Conservation (phyloP, 352 stramenopile genomes). For the Phytophthora pini region DNA sequence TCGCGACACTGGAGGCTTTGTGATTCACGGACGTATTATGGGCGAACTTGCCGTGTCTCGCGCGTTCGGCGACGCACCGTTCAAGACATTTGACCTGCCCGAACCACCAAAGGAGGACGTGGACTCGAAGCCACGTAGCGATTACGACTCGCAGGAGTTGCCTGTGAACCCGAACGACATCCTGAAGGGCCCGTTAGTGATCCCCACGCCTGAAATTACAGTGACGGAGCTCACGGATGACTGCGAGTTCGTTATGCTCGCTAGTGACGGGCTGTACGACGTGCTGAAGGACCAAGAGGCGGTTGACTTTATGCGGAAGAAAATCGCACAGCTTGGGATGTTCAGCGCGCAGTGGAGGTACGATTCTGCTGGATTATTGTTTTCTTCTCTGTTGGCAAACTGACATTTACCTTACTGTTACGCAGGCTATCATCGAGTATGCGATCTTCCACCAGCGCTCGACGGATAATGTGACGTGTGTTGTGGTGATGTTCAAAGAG, state of each 20-base stretch:
- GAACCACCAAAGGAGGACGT: constrained; percentile 48
- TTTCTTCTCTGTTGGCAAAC: constrained; percentile 2
- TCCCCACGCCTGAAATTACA: constrained; percentile 80
- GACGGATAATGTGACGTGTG: constrained; percentile 86
- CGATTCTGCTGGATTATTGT: constrained; percentile 11
- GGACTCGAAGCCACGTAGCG: constrained; percentile 62
- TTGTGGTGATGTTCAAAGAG: constrained; percentile 87
- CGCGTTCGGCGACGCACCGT: constrained; percentile 93
- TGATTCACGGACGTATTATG: constrained; percentile 95
- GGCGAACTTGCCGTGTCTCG: constrained; percentile 83
- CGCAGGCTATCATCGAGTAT: constrained; percentile 75
- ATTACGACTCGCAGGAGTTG: constrained; percentile 81
- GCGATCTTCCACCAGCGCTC: constrained; percentile 87
- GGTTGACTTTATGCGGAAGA: constrained; percentile 75
- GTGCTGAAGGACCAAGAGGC: constrained; percentile 87
- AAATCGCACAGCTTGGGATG: constrained; percentile 75
- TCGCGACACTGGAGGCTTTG: constrained; percentile 92
- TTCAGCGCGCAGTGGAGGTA: constrained; percentile 84
- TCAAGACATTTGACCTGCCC: constrained; percentile 92
- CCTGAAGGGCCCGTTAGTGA: constrained; percentile 83
- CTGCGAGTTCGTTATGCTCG: constrained; percentile 83
- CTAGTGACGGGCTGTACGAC: constrained; percentile 84
- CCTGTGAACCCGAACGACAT: constrained; percentile 88
- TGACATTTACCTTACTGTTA: no score
- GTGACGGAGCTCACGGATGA: constrained; percentile 72